Percentiles rank a stretch among this genome's conserved stretches.
phyloP scores from a whole-genome alignment of 768 basidiomycete species.

The Suillus tomentosus region DNA sequence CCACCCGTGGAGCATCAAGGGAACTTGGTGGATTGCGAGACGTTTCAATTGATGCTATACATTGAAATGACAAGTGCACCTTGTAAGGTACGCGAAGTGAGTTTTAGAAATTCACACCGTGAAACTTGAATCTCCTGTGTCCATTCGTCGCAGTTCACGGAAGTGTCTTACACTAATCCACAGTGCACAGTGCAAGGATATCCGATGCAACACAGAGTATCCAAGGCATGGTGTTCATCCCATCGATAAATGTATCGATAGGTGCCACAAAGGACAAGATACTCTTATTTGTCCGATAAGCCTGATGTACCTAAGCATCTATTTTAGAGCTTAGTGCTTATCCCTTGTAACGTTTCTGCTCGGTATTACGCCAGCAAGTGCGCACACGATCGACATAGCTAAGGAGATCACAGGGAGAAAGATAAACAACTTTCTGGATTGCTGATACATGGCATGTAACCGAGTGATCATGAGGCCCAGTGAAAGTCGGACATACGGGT shows the following conservation, averaged over 20 bases:
- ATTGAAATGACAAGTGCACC: neutral
- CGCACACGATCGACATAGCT: neutral
- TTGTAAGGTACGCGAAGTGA: neutral
- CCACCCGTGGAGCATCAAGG: neutral
- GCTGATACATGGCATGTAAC: neutral
- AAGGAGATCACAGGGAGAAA: neutral
- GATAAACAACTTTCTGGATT: neutral
- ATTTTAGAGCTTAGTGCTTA: neutral
- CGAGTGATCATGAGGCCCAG: neutral
- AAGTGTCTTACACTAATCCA: neutral
- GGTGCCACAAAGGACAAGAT: neutral
- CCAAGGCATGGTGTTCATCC: neutral
- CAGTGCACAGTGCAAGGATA: neutral
- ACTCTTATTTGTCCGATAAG: neutral
- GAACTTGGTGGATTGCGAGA: neutral
- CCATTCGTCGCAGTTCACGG: neutral
- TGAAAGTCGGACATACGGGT: no score
- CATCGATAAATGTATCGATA: neutral
- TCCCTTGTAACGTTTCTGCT: neutral
- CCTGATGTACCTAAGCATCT: neutral
- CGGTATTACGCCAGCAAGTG: neutral
- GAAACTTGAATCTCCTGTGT: neutral
- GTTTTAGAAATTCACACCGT: neutral
- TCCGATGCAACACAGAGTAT: neutral
- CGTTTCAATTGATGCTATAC: neutral